Evolutionary conservation across 371 early-diverging fungal species (phyloP).

Genomic region (Catenaria anguillulae): DNA sequence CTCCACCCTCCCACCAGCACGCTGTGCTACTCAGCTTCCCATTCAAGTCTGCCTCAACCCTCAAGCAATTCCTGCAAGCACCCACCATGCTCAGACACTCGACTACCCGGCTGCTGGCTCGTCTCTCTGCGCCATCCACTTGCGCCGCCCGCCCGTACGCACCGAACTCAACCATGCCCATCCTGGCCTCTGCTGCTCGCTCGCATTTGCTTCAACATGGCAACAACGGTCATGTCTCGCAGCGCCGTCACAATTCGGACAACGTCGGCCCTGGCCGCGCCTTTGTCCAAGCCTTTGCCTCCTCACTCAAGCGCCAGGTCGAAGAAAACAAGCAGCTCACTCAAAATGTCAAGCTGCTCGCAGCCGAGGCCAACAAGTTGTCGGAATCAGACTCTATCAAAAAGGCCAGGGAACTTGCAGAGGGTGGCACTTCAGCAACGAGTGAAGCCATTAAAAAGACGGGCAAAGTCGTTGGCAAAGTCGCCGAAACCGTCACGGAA

Average conservation of each 20-base stretch:
- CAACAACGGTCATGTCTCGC: too few species aligned
- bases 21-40: too few species aligned
- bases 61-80: too few species aligned
- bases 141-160: too few species aligned
- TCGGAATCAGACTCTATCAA: constrained; percentile 75
- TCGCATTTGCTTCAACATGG: too few species aligned
- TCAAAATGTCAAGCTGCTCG: constrained; percentile 69
- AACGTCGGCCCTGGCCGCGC: not conserved
- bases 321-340: constrained; percentile 83
- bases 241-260: constrained; percentile 1
- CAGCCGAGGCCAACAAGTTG: constrained; percentile 61
- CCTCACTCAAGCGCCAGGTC: constrained; percentile 76
- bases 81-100: too few species aligned
- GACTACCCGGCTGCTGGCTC: too few species aligned
- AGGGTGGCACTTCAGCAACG: constrained; percentile 39
- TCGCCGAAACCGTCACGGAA: constrained; percentile 66
- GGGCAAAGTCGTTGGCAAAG: constrained; percentile 39
- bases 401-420: constrained; percentile 69
- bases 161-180: too few species aligned
- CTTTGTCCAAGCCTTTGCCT: constrained; percentile 42
- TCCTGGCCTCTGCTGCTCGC: too few species aligned
- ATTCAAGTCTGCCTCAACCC: too few species aligned
- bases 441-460: constrained; percentile 43
- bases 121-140: too few species aligned
- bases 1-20: too few species aligned